Conservation (phyloP, 108 stramenopile genomes). For the Nannochloropsis salina region DNA sequence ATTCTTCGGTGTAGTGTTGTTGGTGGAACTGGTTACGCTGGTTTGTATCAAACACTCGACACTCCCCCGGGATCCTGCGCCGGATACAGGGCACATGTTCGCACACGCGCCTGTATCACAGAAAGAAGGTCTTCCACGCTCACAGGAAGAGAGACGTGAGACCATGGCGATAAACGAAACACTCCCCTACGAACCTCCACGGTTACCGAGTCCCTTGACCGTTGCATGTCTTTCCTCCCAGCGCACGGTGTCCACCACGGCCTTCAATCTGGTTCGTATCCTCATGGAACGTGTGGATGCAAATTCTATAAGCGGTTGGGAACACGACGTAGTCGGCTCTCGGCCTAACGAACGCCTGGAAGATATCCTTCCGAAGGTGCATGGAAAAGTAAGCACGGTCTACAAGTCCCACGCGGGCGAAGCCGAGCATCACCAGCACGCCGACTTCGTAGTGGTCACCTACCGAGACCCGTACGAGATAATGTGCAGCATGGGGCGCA, state of each 20-base stretch:
- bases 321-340: neutral
- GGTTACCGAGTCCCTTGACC: neutral
- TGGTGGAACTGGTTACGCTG: neutral
- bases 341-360: neutral
- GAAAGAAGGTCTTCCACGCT: neutral
- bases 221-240: neutral
- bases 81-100: neutral
- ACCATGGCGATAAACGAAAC: neutral
- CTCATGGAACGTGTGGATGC: neutral
- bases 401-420: neutral
- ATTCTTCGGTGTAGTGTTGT: neutral
- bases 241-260: neutral
- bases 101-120: neutral
- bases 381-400: neutral
- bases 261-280: conserved; percentile 6
- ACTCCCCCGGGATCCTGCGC: neutral
- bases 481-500: neutral
- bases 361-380: neutral
- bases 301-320: neutral
- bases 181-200: neutral
- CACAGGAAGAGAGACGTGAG: neutral
- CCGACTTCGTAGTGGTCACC: neutral
- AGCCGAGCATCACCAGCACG: conserved; percentile 11
- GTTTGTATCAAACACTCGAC: conserved; percentile 16
- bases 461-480: neutral